These are phyloP conservation scores for Pseudopithomyces chartarum DNA, from an alignment of 2,329 filamentous ascomycete species.

Conservation along the genomic window DNA sequence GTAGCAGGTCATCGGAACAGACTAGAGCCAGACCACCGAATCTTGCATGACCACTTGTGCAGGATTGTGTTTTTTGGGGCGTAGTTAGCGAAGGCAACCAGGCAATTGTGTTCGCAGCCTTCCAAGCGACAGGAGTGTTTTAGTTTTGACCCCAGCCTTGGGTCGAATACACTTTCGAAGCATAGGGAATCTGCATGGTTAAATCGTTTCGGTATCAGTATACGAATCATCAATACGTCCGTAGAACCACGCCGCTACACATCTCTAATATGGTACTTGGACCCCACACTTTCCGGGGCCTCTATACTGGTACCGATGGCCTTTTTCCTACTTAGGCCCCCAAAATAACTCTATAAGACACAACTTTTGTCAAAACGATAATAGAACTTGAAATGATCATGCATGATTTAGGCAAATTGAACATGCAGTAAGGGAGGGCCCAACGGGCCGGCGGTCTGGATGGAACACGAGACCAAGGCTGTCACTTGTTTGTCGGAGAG, in stretches of 20 bases:
- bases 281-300: neutral
- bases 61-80: neutral
- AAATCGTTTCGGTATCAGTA: neutral
- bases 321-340: neutral
- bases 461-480: neutral
- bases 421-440: neutral
- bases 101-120: neutral
- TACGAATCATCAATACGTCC: neutral
- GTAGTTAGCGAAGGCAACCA: conserved; percentile 3
- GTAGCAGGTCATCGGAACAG: neutral
- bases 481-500: neutral
- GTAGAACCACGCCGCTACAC: neutral
- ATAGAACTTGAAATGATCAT: neutral
- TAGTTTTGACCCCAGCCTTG: neutral
- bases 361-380: neutral
- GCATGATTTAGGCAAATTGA: neutral
- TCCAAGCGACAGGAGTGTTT: neutral
- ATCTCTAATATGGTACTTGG: neutral
- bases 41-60: neutral
- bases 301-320: neutral
- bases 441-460: neutral
- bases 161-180: neutral
- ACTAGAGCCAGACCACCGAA: neutral
- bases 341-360: neutral
- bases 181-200: neutral